Percentiles rank a stretch among this genome's conserved stretches.
phyloP scores from a whole-genome alignment of 2,329 filamentous ascomycete genomes.

The Fusarium sororula region DNA sequence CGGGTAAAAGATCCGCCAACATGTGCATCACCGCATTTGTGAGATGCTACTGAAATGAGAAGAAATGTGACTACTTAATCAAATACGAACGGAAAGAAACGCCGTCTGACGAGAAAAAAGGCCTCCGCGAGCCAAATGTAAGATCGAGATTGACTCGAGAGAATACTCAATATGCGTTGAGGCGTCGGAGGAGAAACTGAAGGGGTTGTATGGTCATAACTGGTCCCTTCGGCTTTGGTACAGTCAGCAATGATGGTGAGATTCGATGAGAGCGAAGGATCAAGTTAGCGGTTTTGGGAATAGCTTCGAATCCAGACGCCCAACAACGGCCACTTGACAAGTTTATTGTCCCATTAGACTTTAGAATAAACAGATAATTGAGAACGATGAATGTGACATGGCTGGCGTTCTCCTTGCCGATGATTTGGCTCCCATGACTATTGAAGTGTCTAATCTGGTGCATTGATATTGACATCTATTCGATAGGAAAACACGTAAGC shows the following conservation, averaged over 20 bases:
- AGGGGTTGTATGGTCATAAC: neutral
- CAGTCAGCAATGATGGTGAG: neutral
- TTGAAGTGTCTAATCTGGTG: no score
- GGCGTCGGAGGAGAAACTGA: neutral
- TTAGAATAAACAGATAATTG: no score
- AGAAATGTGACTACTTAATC: neutral
- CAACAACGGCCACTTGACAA: neutral
- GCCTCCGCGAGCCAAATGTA: neutral
- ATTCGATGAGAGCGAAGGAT: neutral
- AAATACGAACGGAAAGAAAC: neutral
- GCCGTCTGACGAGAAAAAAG: neutral
- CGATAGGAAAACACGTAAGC: neutral
- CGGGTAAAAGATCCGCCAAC: accelerated
- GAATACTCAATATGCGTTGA: neutral
- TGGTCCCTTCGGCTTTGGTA: neutral
- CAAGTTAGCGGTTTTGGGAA: neutral
- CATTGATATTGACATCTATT: accelerated
- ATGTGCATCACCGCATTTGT: neutral
- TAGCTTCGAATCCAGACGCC: no score
- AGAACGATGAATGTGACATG: accelerated
- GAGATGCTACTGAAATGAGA: neutral
- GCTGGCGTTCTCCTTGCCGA: accelerated
- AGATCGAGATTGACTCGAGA: neutral
- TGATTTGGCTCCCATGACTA: accelerated
- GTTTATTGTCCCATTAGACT: accelerated